Conservation (phyloP, 2,329 filamentous ascomycete genomes). For the Orbilia ellipsospora region DNA sequence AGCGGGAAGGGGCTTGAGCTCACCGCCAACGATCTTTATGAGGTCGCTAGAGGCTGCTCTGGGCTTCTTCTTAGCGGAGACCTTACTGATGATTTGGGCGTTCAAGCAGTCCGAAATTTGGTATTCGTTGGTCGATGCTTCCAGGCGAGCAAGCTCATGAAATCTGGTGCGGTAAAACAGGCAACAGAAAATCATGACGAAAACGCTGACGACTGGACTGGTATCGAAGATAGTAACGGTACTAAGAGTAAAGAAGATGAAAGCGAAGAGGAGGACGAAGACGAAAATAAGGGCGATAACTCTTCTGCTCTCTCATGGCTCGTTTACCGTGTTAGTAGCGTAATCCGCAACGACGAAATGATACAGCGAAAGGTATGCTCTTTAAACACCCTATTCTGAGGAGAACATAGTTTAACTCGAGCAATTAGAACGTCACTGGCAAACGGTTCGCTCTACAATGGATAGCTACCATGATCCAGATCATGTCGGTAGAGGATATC, state of each 20-base stretch:
- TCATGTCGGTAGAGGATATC: conserved; percentile 69
- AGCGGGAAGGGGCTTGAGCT: conserved; percentile 79
- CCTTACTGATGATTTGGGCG: conserved; percentile 78
- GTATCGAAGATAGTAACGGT: conserved; percentile 63
- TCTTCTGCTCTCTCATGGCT: conserved; percentile 76
- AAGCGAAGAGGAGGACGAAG: conserved; percentile 63
- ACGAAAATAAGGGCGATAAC: conserved; percentile 63
- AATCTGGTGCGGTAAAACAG: conserved; percentile 59
- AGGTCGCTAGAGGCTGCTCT: conserved; percentile 70
- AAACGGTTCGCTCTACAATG: conserved; percentile 59
- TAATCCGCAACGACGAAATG: conserved; percentile 77
- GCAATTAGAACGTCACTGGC: conserved; percentile 56
- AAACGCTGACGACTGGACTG: conserved; percentile 63
- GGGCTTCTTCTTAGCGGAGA: conserved; percentile 71
- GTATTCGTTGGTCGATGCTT: conserved; percentile 80
- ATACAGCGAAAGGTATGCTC: conserved; percentile 58
- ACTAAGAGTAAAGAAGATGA: conserved; percentile 65
- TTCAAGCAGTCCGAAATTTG: conserved; percentile 82
- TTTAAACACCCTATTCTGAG: background rate
- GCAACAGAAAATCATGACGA: conserved; percentile 62
- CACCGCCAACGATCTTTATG: conserved; percentile 72
- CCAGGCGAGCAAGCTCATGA: conserved; percentile 68
- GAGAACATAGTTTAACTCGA: no score
- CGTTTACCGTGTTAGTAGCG: conserved; percentile 79
- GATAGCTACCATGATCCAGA: conserved; percentile 60